Base-by-base conservation (phyloP, 768 basidiomycete species). In the Auriculariales sp. region DNA sequence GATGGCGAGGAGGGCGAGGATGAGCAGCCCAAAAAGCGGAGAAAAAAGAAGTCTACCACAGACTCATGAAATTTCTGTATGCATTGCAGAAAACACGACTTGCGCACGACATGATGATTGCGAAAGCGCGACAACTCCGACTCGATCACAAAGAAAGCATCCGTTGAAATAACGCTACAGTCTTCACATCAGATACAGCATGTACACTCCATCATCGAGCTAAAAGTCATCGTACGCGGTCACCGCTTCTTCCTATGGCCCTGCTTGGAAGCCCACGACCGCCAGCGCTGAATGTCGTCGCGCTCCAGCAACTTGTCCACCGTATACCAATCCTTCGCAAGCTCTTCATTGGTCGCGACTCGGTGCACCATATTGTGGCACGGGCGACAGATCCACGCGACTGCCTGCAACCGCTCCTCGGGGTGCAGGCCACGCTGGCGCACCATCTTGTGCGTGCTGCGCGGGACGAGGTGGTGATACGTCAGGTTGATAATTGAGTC, bases 351-450 rank as follows among this genome's bases (percentile, higher is more conserved):
- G 12, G 61, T 59, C 2, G 73, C 71, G n/a, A 73, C 65, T 17
- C 66, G 62, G 52, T 79, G 77, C 14, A 77, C 74, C 2, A 62
- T 67, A 3, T 65, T 64, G 52, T 78, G 77, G 49, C 78, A 79
- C n/a, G n/a, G n/a, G n/a, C 75, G 60, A 57, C 77, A 81, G 24
- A 79, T 61, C 77, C 75, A 79, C n/a, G 77, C 78, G 7, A 79
- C 76, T 4, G 73, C 71, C 52, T 75, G 75, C 27, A 79, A 47
- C 69, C 73, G 69, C 29, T 62, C 57, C 56, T 72, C 68, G 0
- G 69, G 60, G 58, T 79, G 77, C 77, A 77, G 77, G 44, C 68
- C 71, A 59, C 70, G 72, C 66, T 76, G 78, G 31, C 73, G 54
- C n/a, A 64, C 75, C 58, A 76, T 79, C 2, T 65, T 62, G 52